Percentiles rank a stretch among this genome's conserved stretches.
These are phyloP conservation scores for Acidomyces sp. DNA, from an alignment of 495 filamentous ascomycete species.

Conservation along the genomic window DNA sequence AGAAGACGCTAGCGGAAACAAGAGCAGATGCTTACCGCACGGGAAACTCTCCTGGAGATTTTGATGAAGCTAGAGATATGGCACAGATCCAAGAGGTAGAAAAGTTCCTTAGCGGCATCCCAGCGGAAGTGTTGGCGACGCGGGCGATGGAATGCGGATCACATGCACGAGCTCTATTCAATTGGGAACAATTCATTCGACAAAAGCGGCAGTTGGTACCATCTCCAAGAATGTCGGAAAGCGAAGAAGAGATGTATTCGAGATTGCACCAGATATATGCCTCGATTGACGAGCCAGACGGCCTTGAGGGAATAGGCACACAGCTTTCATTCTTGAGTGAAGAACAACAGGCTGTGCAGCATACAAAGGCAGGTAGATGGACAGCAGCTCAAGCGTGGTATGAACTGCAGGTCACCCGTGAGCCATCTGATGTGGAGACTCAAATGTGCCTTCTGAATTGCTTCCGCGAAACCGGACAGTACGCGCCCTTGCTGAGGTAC, in stretches of 20 bases:
- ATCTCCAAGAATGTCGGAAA: conserved; percentile 28
- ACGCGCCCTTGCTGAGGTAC: conserved; percentile 19
- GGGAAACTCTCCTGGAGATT: conserved; percentile 22
- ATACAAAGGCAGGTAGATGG: conserved; percentile 90
- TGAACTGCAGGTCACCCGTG: conserved; percentile 67
- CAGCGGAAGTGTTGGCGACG: conserved; percentile 69
- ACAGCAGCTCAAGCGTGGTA: conserved; percentile 98
- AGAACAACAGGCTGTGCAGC: conserved; percentile 83
- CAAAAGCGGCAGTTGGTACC: conserved; percentile 29
- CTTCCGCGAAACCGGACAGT: conserved; percentile 49
- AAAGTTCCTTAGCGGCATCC: conserved; percentile 52
- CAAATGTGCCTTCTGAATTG: conserved; percentile 79
- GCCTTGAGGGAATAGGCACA: conserved; percentile 84
- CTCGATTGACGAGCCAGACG: conserved; percentile 93
- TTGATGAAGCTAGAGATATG: conserved; percentile 27
- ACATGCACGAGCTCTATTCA: conserved; percentile 79
- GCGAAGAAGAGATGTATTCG: conserved; percentile 44
- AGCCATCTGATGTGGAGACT: conserved; percentile 59
- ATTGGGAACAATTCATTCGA: conserved; percentile 84
- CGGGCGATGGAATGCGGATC: conserved; percentile 86
- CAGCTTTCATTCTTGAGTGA: conserved; percentile 69
- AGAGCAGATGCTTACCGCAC: conserved; percentile 22
- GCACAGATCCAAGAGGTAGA: conserved; percentile 50
- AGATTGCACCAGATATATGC: conserved; percentile 85
- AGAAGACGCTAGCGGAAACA: conserved; percentile 36